These are phyloP conservation scores for Sungouiozyma intestinalis DNA, from an alignment of 805 yeast species.

Conservation along the genomic window DNA sequence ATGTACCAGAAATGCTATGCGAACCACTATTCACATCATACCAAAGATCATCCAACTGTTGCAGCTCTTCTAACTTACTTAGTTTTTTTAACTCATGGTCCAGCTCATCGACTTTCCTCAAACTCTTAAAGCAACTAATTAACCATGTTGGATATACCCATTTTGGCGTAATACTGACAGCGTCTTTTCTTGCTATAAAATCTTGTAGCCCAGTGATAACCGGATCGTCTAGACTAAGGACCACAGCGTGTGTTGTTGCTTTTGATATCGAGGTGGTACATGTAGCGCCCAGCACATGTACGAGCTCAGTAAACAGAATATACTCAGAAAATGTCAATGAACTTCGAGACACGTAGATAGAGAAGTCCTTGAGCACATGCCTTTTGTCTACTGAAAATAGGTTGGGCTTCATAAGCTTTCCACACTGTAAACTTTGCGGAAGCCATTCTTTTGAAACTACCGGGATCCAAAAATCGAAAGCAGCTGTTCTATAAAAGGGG, in stretches of 20 bases:
- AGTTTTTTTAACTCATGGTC: constrained; percentile 36
- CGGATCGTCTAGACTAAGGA: constrained; percentile 46
- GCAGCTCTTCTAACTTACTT: constrained; percentile 4
- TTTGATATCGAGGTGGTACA: constrained; percentile 49
- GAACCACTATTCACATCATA: constrained; percentile 4
- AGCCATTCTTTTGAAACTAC: constrained; percentile 24
- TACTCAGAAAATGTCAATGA: constrained; percentile 48
- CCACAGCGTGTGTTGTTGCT: constrained; percentile 70
- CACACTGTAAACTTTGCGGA: constrained; percentile 10
- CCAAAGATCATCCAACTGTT: constrained; percentile 11
- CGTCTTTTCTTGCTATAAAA: constrained; percentile 29
- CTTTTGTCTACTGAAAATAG: constrained; percentile 61
- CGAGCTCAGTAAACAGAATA: constrained; percentile 50
- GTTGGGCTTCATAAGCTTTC: constrained; percentile 17
- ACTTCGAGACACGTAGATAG: constrained; percentile 35
- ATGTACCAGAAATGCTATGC: constrained; percentile 7
- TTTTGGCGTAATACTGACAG: constrained; percentile 24
- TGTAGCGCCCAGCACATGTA: constrained; percentile 66
- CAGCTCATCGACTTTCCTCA: constrained; percentile 40
- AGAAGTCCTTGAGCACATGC: constrained; percentile 50
- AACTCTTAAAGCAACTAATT: constrained; percentile 50
- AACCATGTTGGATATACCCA: constrained; percentile 77
- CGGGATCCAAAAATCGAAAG: constrained; percentile 24
- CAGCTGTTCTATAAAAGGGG: constrained; percentile 21
- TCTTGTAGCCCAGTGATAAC: constrained; percentile 44